Evolutionary conservation across 805 yeast species (phyloP).

Genomic region (Zygosaccharomyces bisporus): DNA sequence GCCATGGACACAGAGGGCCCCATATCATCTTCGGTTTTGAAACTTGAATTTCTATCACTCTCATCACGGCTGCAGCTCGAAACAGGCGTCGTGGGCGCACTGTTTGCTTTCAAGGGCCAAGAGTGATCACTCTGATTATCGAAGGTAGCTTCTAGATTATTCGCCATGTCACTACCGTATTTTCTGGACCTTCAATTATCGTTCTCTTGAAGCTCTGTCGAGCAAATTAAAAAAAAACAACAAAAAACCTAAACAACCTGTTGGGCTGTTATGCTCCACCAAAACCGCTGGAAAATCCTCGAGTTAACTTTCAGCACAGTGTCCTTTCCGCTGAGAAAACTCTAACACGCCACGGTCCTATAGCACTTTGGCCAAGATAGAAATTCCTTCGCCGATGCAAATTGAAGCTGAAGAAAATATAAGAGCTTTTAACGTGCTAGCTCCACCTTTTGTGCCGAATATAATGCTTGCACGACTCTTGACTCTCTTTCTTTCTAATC

Average conservation of each 20-base stretch:
- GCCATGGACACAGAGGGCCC: constrained; percentile 45
- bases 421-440: not conserved
- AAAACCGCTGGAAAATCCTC: not conserved
- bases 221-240: not conserved
- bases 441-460: not conserved
- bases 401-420: not conserved
- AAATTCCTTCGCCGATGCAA: not conserved
- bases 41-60: constrained; percentile 4
- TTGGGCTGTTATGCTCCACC: not conserved
- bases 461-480: not conserved
- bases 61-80: constrained; percentile 3
- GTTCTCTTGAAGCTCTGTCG: not conserved
- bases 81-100: constrained; percentile 6
- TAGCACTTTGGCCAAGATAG: not conserved
- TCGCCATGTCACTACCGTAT: constrained; percentile 18
- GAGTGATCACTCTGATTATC: constrained; percentile 13
- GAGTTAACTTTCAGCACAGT: not conserved
- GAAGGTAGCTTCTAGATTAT: constrained; percentile 31
- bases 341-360: not conserved
- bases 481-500: not conserved
- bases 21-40: constrained; percentile 30
- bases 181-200: not conserved
- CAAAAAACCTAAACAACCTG: not conserved
- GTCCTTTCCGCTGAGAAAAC: not conserved
- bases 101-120: constrained; percentile 9